Evolutionary conservation across 768 basidiomycete genomes (phyloP), one percentile per base, ranked within the genome.

Genomic region (Russula olivacea): DNA sequence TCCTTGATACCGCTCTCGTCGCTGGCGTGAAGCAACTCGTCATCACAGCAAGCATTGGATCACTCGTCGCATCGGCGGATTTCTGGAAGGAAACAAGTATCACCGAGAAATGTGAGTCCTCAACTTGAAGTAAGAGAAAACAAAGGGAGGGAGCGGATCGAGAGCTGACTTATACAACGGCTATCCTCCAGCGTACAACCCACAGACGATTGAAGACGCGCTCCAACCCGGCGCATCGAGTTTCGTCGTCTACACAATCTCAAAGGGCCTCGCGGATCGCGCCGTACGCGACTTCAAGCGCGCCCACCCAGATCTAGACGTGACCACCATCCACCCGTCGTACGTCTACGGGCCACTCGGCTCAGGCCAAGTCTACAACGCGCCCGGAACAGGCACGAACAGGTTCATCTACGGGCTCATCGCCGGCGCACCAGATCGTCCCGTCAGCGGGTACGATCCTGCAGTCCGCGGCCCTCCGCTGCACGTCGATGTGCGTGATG

Each of bases 151-250:
- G 34, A 30, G n/a, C n/a, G n/a, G 30, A 7, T 4, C 30, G 11
- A 36, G 11, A 36, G 34, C 34, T 36, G 34, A 36, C n/a, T 34
- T 34, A 34, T 34, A 10, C 34, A 36, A 36, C 11, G n/a, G n/a
- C n/a, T n/a, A n/a, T 2, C 11, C 11, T 36, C 25, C n/a, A 78
- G 78, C 75, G 48, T 76, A 76, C 76, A 72, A 70, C 38, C 62
- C 69, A 1, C 65, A 68, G 6, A 74, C 73, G 7, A 64, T 64
- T 32, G 73, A 76, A 51, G 68, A 73, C 25, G 73, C 74, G 19
- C 57, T 77, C 5, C 56, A 45, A 8, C 68, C 66, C 3, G 63
- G 63, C 45, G 57, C 57, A 23, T 21, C 63, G 14, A 62, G 68
- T 15, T 55, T 72, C 47, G 69, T 74, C 38, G 69, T 69, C 21